Base-by-base conservation (phyloP, 495 filamentous ascomycete genomes). In the Penicillium parvum region DNA sequence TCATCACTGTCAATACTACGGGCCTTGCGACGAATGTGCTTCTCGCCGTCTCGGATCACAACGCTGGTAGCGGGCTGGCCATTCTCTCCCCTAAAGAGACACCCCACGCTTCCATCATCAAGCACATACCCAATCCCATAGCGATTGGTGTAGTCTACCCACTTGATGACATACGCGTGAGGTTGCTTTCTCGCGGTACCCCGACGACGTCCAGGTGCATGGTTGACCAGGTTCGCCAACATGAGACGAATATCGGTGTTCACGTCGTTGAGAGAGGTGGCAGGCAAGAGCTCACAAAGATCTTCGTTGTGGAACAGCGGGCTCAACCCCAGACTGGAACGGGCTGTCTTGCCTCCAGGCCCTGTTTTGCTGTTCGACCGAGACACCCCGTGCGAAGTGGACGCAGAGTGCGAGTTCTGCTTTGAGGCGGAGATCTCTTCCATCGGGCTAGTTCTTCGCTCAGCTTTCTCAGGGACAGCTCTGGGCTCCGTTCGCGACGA, bases 91-190 rank as follows among this genome's bases (percentile, higher is more conserved):
- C 83, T 86, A 40, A 90, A 84, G 11, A 91, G 82, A 50, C 85
- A 89, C 4, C 86, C 88, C 26, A 90, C 82, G 37, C 83, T 88
- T 7, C 88, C 87, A 56, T 92, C 86, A 35, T 84, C 87, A 22
- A 95, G 64, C 27, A 90, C 86, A 49, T 94, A 95, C 4, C 88
- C 88, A 27, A 91, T 74, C 1, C 88, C 88, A 53, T 89, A 90
- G 50, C 88, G 87, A 61, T 92, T 92, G 18, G 88, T 89, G 52
- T 92, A 95, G 53, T 95, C 88, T n/a, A 95, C 88, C 88, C 88
- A 95, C 58, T 91, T 92, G 16, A 89, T 83, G 16, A 95, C 85
- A 53, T 73, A 73, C 14, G 68, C 48, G 34, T 73, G 70, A 1
- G 70, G 68, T 11, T 62, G 45, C 26, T 65, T 58, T 34, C 63